phyloP scores from a whole-genome alignment of 2,329 filamentous ascomycete genomes.

The Paracoccidioides lutzii region DNA sequence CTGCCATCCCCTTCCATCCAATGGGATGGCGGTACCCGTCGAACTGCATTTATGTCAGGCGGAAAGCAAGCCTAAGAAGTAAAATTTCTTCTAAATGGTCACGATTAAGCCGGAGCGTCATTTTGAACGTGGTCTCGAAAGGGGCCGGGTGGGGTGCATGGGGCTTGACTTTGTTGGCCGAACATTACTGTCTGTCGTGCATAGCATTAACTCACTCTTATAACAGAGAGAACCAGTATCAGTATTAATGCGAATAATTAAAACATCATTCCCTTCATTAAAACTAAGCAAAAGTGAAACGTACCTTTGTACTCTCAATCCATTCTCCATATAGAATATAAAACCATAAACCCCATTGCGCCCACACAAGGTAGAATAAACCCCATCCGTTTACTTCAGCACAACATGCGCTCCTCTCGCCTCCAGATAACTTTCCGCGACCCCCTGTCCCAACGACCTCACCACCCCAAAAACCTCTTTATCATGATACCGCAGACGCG shows the following conservation, averaged over 20 bases:
- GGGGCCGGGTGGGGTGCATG: constrained; percentile 69
- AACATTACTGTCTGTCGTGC: constrained; percentile 40
- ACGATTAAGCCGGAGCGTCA: constrained; percentile 99
- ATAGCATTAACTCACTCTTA: not conserved
- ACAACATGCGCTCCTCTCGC: constrained; percentile 85
- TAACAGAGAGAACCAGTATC: too few relatives aligned
- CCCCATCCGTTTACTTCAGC: constrained; percentile 49
- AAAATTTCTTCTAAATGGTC: constrained; percentile 36
- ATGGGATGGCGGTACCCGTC: constrained; percentile 62
- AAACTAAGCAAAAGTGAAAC: not conserved
- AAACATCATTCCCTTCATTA: not conserved
- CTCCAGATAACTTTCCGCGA: constrained; percentile 78
- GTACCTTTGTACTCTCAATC: not conserved
- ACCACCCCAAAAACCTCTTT: constrained; percentile 82
- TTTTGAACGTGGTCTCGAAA: constrained; percentile 72
- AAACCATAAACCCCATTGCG: not conserved
- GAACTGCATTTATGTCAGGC: constrained; percentile 56
- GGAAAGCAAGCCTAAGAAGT: constrained; percentile 45
- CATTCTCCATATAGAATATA: not conserved
- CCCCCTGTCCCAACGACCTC: constrained; percentile 64
- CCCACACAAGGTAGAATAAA: not conserved
- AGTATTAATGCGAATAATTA: too few relatives aligned
- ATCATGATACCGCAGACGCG: constrained; percentile 81
- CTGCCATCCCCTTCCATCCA: constrained; percentile 39
- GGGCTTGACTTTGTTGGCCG: constrained; percentile 92